phyloP scores from a whole-genome alignment of 78 protist genomes.

The Thecamonas trahens region DNA sequence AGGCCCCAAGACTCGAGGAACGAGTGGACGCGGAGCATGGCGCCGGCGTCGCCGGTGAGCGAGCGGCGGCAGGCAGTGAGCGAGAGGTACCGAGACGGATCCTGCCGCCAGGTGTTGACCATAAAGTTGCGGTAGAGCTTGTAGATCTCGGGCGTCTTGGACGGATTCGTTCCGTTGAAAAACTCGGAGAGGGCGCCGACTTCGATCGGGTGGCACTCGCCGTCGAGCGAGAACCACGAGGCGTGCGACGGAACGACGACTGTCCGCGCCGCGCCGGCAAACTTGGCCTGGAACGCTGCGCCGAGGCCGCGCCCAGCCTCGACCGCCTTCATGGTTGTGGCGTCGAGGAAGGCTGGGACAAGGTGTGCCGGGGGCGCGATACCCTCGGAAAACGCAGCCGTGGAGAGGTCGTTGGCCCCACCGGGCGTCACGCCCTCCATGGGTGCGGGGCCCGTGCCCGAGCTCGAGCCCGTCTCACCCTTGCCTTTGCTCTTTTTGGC shows the following conservation, averaged over 20 bases:
- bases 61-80: slow-evolving; percentile 38
- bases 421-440: too few relatives aligned
- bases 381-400: too few relatives aligned
- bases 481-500: too few relatives aligned
- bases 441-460: too few relatives aligned
- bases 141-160: slow-evolving; percentile 30
- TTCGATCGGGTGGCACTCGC: slow-evolving; percentile 4
- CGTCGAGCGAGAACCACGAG: slow-evolving; percentile 25
- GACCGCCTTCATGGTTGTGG: too few relatives aligned
- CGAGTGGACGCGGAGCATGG: slow-evolving; percentile 27
- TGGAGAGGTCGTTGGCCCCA: too few relatives aligned
- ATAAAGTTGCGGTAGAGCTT: slow-evolving; percentile 43
- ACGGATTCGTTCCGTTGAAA: slow-evolving; percentile 1
- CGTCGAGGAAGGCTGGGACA: too few relatives aligned
- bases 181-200: slow-evolving; percentile 39
- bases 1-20: slow-evolving; percentile 49
- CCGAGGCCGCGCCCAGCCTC: too few relatives aligned
- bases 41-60: slow-evolving; percentile 41
- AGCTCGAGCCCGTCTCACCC: too few relatives aligned
- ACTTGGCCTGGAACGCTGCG: too few relatives aligned
- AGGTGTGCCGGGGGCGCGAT: too few relatives aligned
- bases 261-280: too few relatives aligned
- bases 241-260: slow-evolving; percentile 15
- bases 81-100: slow-evolving; percentile 30
- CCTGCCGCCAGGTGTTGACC: slow-evolving; percentile 34